phyloP scores from a whole-genome alignment of 352 stramenopile species.

The Phytophthora sp. region DNA sequence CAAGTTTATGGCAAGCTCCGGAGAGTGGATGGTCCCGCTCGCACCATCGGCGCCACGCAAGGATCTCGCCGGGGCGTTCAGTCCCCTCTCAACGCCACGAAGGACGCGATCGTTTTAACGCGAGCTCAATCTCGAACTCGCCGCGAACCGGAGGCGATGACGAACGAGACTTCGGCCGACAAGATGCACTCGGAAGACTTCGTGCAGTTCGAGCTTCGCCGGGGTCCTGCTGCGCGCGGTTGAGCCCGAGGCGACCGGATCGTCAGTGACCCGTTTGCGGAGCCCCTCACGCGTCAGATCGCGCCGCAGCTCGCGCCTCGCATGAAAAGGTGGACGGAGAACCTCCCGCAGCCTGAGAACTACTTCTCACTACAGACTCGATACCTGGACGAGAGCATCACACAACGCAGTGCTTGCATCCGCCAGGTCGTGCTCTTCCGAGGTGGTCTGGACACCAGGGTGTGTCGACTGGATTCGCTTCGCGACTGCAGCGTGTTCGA shows the following conservation, averaged over 20 bases:
- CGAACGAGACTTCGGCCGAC: not conserved
- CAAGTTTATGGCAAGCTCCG: no score
- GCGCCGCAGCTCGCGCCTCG: conserved; percentile 4
- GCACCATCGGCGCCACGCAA: not conserved
- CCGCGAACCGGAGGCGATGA: not conserved
- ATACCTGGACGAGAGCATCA: conserved; percentile 46
- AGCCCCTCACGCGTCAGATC: conserved; percentile 17
- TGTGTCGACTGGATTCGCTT: conserved; percentile 44
- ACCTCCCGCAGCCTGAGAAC: conserved; percentile 13
- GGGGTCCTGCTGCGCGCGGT: conserved; percentile 6
- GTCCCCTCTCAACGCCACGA: not conserved
- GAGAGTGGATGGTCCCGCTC: not conserved
- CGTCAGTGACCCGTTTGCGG: conserved; percentile 17
- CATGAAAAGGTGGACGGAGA: conserved; percentile 11
- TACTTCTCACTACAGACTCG: conserved; percentile 42
- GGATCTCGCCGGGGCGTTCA: not conserved
- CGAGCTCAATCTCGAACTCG: conserved; percentile 5
- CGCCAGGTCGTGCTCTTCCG: conserved; percentile 48
- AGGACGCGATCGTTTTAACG: not conserved
- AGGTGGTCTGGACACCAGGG: conserved; percentile 40
- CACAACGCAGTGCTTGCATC: conserved; percentile 24
- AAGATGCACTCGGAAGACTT: conserved; percentile 13
- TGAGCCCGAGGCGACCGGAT: conserved; percentile 16
- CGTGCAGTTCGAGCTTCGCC: conserved; percentile 20
- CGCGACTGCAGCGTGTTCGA: conserved; percentile 42